A percentile compares a stretch with the other conserved stretches of the same genome.
Conservation (phyloP, 495 filamentous ascomycete species). For the Durotheca rogersii region DNA sequence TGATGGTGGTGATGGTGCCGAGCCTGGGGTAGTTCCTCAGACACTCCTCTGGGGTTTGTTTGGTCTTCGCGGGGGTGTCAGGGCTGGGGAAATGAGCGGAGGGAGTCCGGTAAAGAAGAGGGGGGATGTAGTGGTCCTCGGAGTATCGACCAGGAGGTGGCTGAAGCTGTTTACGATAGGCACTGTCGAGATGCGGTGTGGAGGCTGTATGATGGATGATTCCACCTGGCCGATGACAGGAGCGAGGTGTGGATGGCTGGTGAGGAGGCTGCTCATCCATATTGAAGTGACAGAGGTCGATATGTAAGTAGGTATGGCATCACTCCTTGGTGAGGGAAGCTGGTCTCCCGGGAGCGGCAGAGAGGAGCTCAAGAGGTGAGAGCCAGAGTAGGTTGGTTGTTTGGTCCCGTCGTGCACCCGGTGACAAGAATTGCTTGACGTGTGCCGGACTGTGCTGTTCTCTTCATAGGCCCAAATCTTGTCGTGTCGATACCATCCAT, state of each 20-base stretch:
- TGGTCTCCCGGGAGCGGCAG: too few species aligned
- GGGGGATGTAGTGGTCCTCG: slow-evolving; percentile 9
- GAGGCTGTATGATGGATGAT: slow-evolving; percentile 20
- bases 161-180: background rate
- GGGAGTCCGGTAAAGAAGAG: too few species aligned
- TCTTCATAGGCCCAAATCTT: too few species aligned
- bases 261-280: slow-evolving; percentile 11
- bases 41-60: slow-evolving; percentile 5
- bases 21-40: slow-evolving; percentile 7
- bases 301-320: slow-evolving; percentile 6
- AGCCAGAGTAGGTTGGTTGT: background rate
- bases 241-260: background rate
- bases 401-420: background rate
- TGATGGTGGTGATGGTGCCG: slow-evolving; percentile 1
- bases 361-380: background rate
- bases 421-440: background rate
- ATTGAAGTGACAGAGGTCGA: background rate
- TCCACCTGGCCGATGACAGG: background rate
- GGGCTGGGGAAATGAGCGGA: background rate
- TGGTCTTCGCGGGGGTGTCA: background rate
- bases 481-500: background rate
- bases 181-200: slow-evolving; percentile 11
- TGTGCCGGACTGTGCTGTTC: background rate
- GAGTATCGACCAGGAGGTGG: slow-evolving; percentile 5
- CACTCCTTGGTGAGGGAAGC: slow-evolving; percentile 1